Evolutionary conservation across 1,284 basidiomycete genomes (phyloP).

Genomic region (Tilletiaria anomala): DNA sequence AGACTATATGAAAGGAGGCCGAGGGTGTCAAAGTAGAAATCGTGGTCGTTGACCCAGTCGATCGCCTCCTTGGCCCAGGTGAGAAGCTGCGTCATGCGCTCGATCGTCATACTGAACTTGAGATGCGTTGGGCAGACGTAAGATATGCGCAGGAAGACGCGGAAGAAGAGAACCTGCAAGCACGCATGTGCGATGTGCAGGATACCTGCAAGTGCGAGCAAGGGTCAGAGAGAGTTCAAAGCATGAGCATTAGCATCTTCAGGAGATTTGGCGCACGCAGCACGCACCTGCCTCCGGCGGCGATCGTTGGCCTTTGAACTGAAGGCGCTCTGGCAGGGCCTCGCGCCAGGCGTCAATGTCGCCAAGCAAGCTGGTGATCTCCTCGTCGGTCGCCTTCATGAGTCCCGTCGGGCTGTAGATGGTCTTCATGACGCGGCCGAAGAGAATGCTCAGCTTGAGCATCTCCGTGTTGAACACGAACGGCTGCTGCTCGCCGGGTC

Average conservation of each 20-base stretch:
- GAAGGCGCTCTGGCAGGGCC: slow-evolving; percentile 15
- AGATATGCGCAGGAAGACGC: slow-evolving; percentile 34
- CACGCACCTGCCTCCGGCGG: slow-evolving; percentile 5
- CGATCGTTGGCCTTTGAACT: slow-evolving; percentile 18
- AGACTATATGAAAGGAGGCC: slow-evolving; percentile 28
- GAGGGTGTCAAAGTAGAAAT: slow-evolving; percentile 30
- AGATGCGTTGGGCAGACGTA: slow-evolving; percentile 33
- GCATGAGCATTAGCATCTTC: background rate
- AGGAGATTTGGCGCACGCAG: too few relatives aligned
- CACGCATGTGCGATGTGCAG: slow-evolving; percentile 24
- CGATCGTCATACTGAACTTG: slow-evolving; percentile 29
- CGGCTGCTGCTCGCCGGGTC: slow-evolving; percentile 15
- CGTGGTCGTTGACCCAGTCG: slow-evolving; percentile 25
- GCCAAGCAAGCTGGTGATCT: slow-evolving; percentile 23
- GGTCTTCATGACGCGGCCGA: slow-evolving; percentile 34
- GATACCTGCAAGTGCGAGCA: slow-evolving; percentile 12
- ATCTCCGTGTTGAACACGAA: slow-evolving; percentile 35
- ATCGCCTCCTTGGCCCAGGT: slow-evolving; percentile 22
- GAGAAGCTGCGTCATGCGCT: slow-evolving; percentile 28
- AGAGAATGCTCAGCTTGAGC: slow-evolving; percentile 34
- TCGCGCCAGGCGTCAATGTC: slow-evolving; percentile 32
- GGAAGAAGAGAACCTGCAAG: slow-evolving; percentile 31
- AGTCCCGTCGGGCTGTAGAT: slow-evolving; percentile 34
- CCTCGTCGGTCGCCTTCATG: slow-evolving; percentile 33
- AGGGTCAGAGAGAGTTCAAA: background rate